Conservation (phyloP, 2,329 filamentous ascomycete genomes). For the Colletotrichum ledebouriae region DNA sequence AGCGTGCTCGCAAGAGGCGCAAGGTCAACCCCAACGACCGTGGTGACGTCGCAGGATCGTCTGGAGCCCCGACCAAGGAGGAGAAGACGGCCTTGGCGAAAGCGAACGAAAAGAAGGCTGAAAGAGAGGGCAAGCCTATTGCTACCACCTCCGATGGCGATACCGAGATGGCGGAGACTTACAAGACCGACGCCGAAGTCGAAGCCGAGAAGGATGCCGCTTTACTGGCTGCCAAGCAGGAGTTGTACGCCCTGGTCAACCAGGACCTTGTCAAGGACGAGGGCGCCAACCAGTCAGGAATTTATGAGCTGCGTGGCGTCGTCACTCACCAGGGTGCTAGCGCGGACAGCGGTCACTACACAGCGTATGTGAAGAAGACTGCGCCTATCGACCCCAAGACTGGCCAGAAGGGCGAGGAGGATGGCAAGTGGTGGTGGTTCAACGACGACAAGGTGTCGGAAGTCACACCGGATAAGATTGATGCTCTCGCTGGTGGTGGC, state of each 20-base stretch:
- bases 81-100: slow-evolving; percentile 65
- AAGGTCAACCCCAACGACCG: slow-evolving; percentile 72
- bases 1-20: slow-evolving; percentile 91
- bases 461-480: slow-evolving; percentile 91
- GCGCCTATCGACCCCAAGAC: slow-evolving; percentile 78
- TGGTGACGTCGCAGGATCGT: slow-evolving; percentile 59
- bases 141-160: slow-evolving; percentile 71
- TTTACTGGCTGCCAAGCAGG: slow-evolving; percentile 86
- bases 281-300: slow-evolving; percentile 90
- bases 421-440: slow-evolving; percentile 99
- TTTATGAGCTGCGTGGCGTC: slow-evolving; percentile 94
- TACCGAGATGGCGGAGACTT: slow-evolving; percentile 79
- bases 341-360: slow-evolving; percentile 98
- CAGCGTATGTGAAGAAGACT: slow-evolving; percentile 95
- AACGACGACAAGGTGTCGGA: slow-evolving; percentile 98
- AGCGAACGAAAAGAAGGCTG: slow-evolving; percentile 54
- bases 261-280: slow-evolving; percentile 81
- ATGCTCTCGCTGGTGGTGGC: slow-evolving; percentile 88
- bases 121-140: slow-evolving; percentile 51
- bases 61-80: slow-evolving; percentile 60
- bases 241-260: slow-evolving; percentile 83
- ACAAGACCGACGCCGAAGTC: slow-evolving; percentile 94
- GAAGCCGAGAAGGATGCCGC: slow-evolving; percentile 86
- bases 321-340: slow-evolving; percentile 97
- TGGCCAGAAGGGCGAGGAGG: slow-evolving; percentile 83